Percentiles rank a stretch among this genome's conserved stretches.
These are phyloP conservation scores for Diaporthe ilicicola DNA, from an alignment of 2,329 filamentous ascomycete genomes.

Conservation along the genomic window DNA sequence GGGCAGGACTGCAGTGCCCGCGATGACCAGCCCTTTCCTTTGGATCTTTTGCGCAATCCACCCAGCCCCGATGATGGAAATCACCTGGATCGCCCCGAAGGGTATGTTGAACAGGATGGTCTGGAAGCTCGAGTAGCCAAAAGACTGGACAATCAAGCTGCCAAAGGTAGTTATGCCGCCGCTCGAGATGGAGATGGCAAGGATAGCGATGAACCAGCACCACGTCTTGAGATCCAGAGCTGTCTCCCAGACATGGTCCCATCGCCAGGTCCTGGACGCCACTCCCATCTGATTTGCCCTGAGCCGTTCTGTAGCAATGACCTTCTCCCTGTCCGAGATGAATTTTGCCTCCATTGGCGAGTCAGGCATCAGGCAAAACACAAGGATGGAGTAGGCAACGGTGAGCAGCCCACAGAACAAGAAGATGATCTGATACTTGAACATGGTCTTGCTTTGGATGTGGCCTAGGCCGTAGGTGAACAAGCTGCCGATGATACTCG, in stretches of 20 bases:
- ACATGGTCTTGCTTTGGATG: conserved; percentile 51
- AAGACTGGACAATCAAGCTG: conserved; percentile 64
- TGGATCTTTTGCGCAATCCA: conserved; percentile 52
- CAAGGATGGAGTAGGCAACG: conserved; percentile 56
- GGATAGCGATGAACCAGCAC: conserved; percentile 53
- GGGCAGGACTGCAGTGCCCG: conserved; percentile 47
- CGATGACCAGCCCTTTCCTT: conserved; percentile 54
- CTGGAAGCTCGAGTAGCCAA: conserved; percentile 63
- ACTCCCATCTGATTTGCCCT: conserved; percentile 59
- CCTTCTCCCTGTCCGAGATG: conserved; percentile 62
- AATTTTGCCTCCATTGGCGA: conserved; percentile 69
- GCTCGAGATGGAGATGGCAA: conserved; percentile 64
- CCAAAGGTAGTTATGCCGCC: conserved; percentile 68
- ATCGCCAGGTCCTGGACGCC: conserved; percentile 48
- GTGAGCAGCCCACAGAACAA: conserved; percentile 60
- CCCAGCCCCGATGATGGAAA: conserved; percentile 65
- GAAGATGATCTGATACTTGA: conserved; percentile 63
- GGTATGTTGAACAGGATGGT: conserved; percentile 70
- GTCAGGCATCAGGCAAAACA: conserved; percentile 69
- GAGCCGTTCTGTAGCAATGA: conserved; percentile 65
- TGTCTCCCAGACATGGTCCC: conserved; percentile 51
- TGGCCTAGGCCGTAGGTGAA: conserved; percentile 62
- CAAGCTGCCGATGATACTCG: conserved; percentile 63
- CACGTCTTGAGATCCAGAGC: conserved; percentile 52
- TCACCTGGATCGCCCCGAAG: conserved; percentile 65